Base-by-base conservation (phyloP, 768 basidiomycete genomes). In the Lactifluus volemus region DNA sequence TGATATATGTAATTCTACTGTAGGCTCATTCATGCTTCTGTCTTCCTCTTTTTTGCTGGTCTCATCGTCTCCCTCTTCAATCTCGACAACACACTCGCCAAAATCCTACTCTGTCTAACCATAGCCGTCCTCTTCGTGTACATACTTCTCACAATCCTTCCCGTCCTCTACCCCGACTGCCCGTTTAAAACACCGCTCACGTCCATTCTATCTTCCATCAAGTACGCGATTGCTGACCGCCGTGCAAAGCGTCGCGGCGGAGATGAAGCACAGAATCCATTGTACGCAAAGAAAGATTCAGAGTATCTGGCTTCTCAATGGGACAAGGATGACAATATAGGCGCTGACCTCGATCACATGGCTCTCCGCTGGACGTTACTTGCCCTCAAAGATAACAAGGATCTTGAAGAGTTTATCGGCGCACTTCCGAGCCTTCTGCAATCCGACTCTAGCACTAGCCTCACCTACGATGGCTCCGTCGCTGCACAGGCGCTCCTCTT, bases 111-210 rank as follows among this genome's bases (percentile, higher is more conserved):
- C 34, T n/a, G 30, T 2, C 14, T 63, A 48, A 6, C 12, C 41
- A 25, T 53, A 38, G 39, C 52, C 21, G 10, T 19, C 2, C 2
- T 58, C 52, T 10, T 53, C 30, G 0, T 58, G 44, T 63, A 63
- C 29, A 9, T 36, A 38, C 30, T 63, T 30, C 55, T 58, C 17
- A 63, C 56, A 3, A 34, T 41, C 47, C 21, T 63, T 12, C 61
- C 61, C 9, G 51, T 58, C 30, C 36, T 63, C 52, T 63, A 42
- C 34, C 53, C 58, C 44, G 52, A 63, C 32, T 63, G 55, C 25
- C 61, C 61, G 19, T 58, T 44, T 47, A 58, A 58, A 32, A 63
- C 61, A 1, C 61, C 61, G 12, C 61, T 63, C 39, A 53, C 61
- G 3, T 49, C 53, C 32, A 8, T 63, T 21, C 34, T 63, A 15